Base-by-base conservation (phyloP, 805 yeast species). In the Suhomyces emberorum region DNA sequence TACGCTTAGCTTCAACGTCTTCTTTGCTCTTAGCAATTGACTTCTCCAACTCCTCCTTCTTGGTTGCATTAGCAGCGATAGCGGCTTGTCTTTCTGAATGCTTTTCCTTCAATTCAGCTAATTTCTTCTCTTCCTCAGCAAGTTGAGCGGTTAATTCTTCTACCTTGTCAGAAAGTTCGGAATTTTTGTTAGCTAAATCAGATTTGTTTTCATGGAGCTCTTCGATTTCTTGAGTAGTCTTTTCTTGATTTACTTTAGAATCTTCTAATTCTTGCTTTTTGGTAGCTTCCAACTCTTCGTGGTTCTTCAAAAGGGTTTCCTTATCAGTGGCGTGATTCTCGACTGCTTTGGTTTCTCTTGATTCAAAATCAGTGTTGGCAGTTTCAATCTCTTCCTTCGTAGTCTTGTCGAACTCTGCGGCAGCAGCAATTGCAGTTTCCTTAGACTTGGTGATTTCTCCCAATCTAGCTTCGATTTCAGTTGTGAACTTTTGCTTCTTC, bases 281-380 rank as follows among this genome's bases (percentile, higher is more conserved):
- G 42, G 73, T 67, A 15, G 66, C 67, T 35, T 62, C 66, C 49
- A 70, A 62, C 42, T 69, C 67, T 30, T 61, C 73, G 39, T 72
- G 74, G 43, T 66, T 71, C 43, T 57, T 59, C 28, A 53, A 39
- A 35, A 73, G 55, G 19, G 63, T 61, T 34, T 66, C 72, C 50
- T 70, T 70, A 48, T 72, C 72, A 15, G 52, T 52, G 10, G 46
- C 64, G 47, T 76, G 81, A 38, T 66, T 60, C 31, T 57, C 74
- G 28, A 69, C 69, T 5, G 78, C 74, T 30, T 63, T 59, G 14
- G 47, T 51, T 56, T 75, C 81, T 28, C 74, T 67, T n/a, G 59
- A 59, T 35, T 59, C 69, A 40, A 58, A 72, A 28, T 73, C 76
- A 14, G 52, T 54, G 27, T 57, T 62, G 39, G 74, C 74, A 24